Evolutionary conservation across 2,329 filamentous ascomycete species (phyloP).

Genomic region (Plenodomus biglobosus): DNA sequence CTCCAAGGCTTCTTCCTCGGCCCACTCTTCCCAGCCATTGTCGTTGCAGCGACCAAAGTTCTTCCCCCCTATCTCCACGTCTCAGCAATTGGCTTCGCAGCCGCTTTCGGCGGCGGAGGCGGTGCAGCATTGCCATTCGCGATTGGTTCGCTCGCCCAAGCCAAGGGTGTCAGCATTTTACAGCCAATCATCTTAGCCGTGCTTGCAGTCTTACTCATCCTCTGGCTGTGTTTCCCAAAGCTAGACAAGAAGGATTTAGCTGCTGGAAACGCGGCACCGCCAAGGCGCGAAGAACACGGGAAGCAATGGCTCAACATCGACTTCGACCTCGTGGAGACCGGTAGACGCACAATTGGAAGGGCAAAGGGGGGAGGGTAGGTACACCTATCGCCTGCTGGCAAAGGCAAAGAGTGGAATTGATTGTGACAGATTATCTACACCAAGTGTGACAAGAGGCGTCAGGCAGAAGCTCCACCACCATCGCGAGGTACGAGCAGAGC

Average conservation of each 20-base stretch:
- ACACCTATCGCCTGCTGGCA: not conserved
- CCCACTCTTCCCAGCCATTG: slow-evolving; percentile 71
- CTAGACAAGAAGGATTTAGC: slow-evolving; percentile 9
- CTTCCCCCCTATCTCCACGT: slow-evolving; percentile 74
- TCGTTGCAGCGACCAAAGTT: slow-evolving; percentile 71
- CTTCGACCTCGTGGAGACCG: slow-evolving; percentile 22
- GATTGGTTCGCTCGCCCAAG: slow-evolving; percentile 66
- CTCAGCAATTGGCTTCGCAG: slow-evolving; percentile 72
- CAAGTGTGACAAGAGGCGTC: not conserved
- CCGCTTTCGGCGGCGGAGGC: slow-evolving; percentile 72
- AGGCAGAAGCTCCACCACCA: slow-evolving; percentile 3
- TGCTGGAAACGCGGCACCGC: slow-evolving; percentile 3
- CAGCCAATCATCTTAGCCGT: slow-evolving; percentile 60
- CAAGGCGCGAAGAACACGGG: not conserved
- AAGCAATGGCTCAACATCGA: slow-evolving; percentile 21
- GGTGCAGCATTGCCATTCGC: slow-evolving; percentile 65
- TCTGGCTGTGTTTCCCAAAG: slow-evolving; percentile 50
- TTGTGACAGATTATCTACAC: not conserved
- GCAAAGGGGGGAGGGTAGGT: slow-evolving; percentile 5
- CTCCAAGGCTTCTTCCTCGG: slow-evolving; percentile 77
- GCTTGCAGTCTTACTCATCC: slow-evolving; percentile 50
- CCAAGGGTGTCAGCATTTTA: slow-evolving; percentile 57
- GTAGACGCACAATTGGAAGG: slow-evolving; percentile 19
- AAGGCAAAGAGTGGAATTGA: not conserved
- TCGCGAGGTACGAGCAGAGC: slow-evolving; percentile 8